These are phyloP conservation scores for Populus alba DNA, from an alignment of 345 rosid species.

Conservation along the genomic window DNA sequence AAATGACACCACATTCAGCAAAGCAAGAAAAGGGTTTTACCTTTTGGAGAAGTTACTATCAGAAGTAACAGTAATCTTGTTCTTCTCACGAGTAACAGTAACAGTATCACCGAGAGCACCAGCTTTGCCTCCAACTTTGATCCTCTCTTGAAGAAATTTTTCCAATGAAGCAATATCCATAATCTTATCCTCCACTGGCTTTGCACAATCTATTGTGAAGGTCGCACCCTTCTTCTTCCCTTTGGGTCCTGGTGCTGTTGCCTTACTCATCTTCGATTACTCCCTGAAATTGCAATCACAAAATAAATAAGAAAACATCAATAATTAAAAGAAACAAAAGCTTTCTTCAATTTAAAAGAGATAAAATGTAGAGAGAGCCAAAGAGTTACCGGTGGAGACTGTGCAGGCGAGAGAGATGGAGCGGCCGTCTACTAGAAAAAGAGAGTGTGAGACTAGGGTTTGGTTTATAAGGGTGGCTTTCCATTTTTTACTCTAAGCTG, in stretches of 20 bases:
- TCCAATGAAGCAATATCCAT: slow-evolving; percentile 73
- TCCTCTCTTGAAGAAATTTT: slow-evolving; percentile 71
- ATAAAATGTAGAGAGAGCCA: neutral
- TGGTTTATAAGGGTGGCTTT: neutral
- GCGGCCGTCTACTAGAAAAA: neutral
- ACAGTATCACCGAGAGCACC: slow-evolving; percentile 67
- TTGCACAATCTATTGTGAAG: slow-evolving; percentile 55
- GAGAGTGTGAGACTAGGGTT: neutral
- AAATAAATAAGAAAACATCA: neutral
- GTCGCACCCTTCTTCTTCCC: slow-evolving; percentile 57
- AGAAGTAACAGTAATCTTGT: slow-evolving; percentile 54
- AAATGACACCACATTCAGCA: neutral
- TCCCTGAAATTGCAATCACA: neutral
- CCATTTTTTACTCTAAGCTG: neutral
- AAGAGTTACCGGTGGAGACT: neutral
- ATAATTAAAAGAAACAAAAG: neutral
- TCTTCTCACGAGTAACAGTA: slow-evolving; percentile 43
- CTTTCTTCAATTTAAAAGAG: neutral
- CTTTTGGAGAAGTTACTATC: slow-evolving; percentile 60
- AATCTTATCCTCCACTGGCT: slow-evolving; percentile 74
- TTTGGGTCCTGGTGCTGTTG: slow-evolving; percentile 9
- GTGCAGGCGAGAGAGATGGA: neutral
- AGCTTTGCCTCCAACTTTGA: slow-evolving; percentile 75
- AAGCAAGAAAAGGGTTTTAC: slow-evolving; percentile 17
- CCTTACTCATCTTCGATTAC: slow-evolving; percentile 7